A percentile compares a stretch with the other conserved stretches of the same genome.
Conservation (phyloP, 225 moss, liverwort and hornwort species). For the Polytrichum commune region DNA sequence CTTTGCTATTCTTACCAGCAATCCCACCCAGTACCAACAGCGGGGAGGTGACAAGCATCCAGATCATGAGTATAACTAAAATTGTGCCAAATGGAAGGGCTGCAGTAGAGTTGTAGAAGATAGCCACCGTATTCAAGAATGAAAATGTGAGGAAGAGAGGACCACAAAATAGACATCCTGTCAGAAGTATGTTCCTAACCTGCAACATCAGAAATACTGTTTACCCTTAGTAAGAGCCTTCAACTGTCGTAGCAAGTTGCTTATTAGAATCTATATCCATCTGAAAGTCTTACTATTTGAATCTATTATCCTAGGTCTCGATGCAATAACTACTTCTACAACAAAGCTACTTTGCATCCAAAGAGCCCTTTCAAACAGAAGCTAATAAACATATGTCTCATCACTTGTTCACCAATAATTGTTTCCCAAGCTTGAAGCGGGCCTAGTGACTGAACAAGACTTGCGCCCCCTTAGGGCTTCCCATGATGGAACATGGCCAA, state of each 20-base stretch:
- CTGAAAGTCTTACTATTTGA: no score
- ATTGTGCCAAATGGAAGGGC: constrained; percentile 96
- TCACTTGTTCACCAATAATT: no score
- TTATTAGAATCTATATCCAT: no score
- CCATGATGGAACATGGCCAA: no score
- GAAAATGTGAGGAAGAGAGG: constrained; percentile 84
- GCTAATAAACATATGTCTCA: no score
- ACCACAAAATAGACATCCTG: constrained; percentile 89
- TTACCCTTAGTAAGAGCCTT: no score
- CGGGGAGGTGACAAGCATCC: constrained; percentile 90
- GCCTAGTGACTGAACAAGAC: neutral
- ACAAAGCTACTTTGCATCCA: neutral
- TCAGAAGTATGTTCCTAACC: constrained; percentile 82
- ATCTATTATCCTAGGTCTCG: no score
- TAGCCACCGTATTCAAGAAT: constrained; percentile 91
- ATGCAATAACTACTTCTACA: no score
- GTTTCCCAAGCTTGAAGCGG: neutral
- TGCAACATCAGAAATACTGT: constrained; percentile 20
- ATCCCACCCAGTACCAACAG: constrained; percentile 85
- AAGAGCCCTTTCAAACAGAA: neutral
- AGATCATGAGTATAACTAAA: constrained; percentile 82
- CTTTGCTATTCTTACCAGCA: constrained; percentile 91
- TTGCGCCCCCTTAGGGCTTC: no score
- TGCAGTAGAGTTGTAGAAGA: constrained; percentile 88
- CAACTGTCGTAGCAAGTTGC: no score